Evolutionary conservation across 2,329 filamentous ascomycete genomes (phyloP), one percentile per base, ranked within the genome.

Genomic region (Talaromyces marneffei): DNA sequence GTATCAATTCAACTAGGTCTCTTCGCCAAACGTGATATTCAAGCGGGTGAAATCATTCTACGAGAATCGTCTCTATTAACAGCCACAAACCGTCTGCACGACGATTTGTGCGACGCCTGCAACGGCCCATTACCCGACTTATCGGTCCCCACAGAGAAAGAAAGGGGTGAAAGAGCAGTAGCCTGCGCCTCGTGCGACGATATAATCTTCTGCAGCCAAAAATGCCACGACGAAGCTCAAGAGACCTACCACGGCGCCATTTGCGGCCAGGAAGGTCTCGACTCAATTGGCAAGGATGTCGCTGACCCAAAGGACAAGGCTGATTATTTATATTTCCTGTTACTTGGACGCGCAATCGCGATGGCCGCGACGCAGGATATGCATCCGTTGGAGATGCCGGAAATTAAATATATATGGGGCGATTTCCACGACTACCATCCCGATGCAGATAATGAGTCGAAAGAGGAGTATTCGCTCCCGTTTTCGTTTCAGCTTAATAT

Each of bases 71-170:
- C 92, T 8, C 83, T 96, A 7, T 79, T 99, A 42, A 96, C 92
- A 1, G 92, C 91, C 50, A 94, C 93, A 67, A 94, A 94, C 71
- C 87, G 91, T 31, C 83, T 94, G 12, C 91, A 95, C 71, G 92
- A 96, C 64, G 82, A 89, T 4, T 83, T 93, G 31, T 97, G 93
- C 74, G 93, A 97, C 74, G 92, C 92, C 14, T 97, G 93, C 74
- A 91, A 91, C 68, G 82, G 83, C 7, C 84, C 85, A 25, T 82
- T 95, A 5, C 90, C 89, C 0, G 81, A 82, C 0, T 77, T 90
- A 37, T 75, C 69, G 8, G 9, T 9, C 52, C 0, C 72, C 9
- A 62, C 65, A 4, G 67, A 68, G 1, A 71, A 25, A 12, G 29
- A 14, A 23, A 29, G 31, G 1, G 40, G 39, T 16, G 29, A 7